Percentiles rank a stretch among this genome's conserved stretches.
phyloP scores from a whole-genome alignment of 768 basidiomycete species.

The Lactarius akahatsu region DNA sequence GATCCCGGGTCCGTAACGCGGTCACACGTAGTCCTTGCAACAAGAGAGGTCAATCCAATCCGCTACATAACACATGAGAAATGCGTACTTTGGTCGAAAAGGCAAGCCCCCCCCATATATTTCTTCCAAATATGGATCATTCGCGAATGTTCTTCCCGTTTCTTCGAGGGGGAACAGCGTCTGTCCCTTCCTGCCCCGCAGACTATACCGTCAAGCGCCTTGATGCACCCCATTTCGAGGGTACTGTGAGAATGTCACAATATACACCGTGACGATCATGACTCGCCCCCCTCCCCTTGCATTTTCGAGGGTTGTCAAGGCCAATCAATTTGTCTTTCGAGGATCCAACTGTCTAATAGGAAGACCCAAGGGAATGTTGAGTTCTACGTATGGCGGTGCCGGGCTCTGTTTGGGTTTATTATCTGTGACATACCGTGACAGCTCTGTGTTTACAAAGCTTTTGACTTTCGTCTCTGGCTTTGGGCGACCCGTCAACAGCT shows the following conservation, averaged over 20 bases:
- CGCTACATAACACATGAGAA: constrained; percentile 12
- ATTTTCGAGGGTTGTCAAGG: background rate
- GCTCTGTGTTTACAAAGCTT: background rate
- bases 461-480: background rate
- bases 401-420: constrained; percentile 7
- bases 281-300: background rate
- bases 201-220: constrained; percentile 4
- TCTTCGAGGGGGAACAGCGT: constrained; percentile 3
- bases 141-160: constrained; percentile 18
- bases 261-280: constrained; percentile 10
- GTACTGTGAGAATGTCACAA: constrained; percentile 20
- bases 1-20: constrained; percentile 17
- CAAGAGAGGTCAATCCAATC: constrained; percentile 1
- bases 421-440: constrained; percentile 21
- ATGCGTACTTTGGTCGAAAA: constrained; percentile 15
- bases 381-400: background rate
- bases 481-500: background rate
- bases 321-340: background rate
- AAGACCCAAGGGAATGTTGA: background rate
- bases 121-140: background rate
- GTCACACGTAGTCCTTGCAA: constrained; percentile 16
- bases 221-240: background rate
- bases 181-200: constrained; percentile 2
- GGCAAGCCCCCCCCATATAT: background rate
- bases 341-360: constrained; percentile 3